phyloP scores from a whole-genome alignment of 2,329 filamentous ascomycete genomes.

The Microthyrium microscopicum region DNA sequence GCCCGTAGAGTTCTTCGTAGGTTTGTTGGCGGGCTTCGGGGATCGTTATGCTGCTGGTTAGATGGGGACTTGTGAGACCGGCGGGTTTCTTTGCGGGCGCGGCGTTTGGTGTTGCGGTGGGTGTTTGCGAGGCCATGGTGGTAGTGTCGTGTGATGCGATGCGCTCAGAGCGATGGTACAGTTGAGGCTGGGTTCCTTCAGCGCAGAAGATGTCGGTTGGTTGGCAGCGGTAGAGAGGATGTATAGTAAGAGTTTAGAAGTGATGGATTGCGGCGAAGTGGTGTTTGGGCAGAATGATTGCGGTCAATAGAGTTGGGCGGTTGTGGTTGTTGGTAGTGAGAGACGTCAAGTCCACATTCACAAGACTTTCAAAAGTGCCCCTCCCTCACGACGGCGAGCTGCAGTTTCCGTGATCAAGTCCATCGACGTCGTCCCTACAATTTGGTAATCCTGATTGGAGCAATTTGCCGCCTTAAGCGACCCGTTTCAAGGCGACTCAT shows the following conservation, averaged over 20 bases:
- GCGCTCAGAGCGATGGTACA: neutral
- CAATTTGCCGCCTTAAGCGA: no score
- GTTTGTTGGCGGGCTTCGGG: slow-evolving; percentile 68
- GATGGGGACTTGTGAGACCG: slow-evolving; percentile 3
- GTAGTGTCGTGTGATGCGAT: neutral
- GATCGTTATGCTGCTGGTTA: slow-evolving; percentile 40
- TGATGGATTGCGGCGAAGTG: no score
- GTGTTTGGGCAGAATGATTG: no score
- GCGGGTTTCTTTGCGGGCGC: slow-evolving; percentile 2
- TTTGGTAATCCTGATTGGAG: no score
- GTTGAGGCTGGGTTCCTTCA: neutral
- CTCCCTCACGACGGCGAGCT: no score
- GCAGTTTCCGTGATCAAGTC: no score
- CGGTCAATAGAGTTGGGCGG: no score
- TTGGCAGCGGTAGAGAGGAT: neutral
- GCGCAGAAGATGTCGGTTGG: neutral
- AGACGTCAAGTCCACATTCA: no score
- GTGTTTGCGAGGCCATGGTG: slow-evolving; percentile 1
- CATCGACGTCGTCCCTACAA: no score
- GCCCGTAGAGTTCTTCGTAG: slow-evolving; percentile 97
- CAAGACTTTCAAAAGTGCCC: no score
- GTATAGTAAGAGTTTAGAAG: neutral
- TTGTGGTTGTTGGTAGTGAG: no score
- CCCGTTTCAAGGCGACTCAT: no score
- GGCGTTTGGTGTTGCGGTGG: neutral